Percentiles rank a stretch among this genome's conserved stretches.
phyloP scores from a whole-genome alignment of 306 rosid species.

The Cyamopsis tetragonoloba region DNA sequence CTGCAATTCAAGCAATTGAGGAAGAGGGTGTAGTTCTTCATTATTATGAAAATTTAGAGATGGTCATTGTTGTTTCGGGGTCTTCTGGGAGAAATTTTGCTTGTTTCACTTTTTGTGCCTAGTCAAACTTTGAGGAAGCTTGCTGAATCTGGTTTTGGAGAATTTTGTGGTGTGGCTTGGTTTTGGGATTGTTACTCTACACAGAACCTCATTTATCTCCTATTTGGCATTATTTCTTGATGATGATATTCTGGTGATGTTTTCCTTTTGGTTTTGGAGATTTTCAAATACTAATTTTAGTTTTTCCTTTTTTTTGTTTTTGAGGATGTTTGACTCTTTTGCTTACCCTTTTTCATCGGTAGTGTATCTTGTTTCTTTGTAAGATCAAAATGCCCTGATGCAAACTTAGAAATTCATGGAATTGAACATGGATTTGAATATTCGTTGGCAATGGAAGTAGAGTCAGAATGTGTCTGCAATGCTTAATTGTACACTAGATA shows the following conservation, averaged over 20 bases:
- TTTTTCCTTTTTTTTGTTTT: neutral
- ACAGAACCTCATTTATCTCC: neutral
- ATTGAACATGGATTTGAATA: neutral
- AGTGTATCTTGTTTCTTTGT: neutral
- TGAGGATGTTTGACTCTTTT: neutral
- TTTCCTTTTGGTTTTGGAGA: neutral
- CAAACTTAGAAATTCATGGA: neutral
- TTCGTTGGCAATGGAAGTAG: neutral
- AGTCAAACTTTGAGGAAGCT: slow-evolving; percentile 10
- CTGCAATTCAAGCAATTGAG: neutral
- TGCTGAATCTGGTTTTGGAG: neutral
- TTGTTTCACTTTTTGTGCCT: neutral
- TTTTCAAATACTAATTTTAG: neutral
- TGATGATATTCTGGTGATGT: neutral
- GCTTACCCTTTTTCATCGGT: neutral
- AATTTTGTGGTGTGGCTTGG: neutral
- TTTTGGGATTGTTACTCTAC: neutral
- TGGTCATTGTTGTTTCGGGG: neutral
- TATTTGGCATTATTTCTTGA: neutral
- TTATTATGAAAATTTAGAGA: neutral
- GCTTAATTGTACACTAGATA: neutral
- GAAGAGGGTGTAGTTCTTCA: neutral
- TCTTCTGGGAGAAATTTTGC: neutral
- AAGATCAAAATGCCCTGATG: neutral
- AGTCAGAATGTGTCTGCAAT: neutral